Evolutionary conservation across 345 rosid species (phyloP).

Genomic region (Nephelium lappaceum): DNA sequence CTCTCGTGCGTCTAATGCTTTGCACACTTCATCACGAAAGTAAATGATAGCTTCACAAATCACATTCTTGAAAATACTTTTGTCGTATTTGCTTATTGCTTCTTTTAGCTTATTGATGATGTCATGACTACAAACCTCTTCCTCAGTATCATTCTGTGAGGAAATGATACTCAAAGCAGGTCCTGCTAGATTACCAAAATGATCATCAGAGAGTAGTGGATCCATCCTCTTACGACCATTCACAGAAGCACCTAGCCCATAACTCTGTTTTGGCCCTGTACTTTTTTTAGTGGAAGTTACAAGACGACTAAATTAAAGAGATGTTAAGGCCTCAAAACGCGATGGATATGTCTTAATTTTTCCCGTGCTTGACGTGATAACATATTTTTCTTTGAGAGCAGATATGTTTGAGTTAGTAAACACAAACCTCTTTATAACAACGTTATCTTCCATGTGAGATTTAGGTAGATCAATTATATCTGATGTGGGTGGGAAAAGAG

Average conservation of each 20-base stretch:
- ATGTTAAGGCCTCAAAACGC: constrained; percentile 43
- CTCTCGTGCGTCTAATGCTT: constrained; percentile 26
- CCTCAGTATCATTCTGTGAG: neutral
- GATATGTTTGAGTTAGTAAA: too few species aligned
- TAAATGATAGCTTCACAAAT: constrained; percentile 14
- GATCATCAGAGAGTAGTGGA: constrained; percentile 32
- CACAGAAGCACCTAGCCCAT: constrained; percentile 34
- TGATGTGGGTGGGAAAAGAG: too few species aligned
- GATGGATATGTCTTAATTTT: constrained; percentile 19
- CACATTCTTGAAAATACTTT: constrained; percentile 30
- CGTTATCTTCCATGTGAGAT: too few species aligned
- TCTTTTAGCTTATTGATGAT: constrained; percentile 30
- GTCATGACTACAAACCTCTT: constrained; percentile 2
- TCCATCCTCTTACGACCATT: constrained; percentile 38
- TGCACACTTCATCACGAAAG: neutral
- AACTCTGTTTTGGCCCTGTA: constrained; percentile 6
- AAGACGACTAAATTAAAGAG: constrained; percentile 44
- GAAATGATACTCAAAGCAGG: constrained; percentile 2
- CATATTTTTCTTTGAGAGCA: too few species aligned
- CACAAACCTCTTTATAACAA: too few species aligned
- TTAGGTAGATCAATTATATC: too few species aligned
- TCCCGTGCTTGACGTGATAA: neutral
- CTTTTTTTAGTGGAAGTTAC: constrained; percentile 30
- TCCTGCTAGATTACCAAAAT: constrained; percentile 42
- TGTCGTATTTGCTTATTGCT: constrained; percentile 26